A percentile compares a stretch with the other conserved stretches of the same genome.
These are phyloP conservation scores for Trichothecium sympodiale DNA, from an alignment of 2,329 filamentous ascomycete genomes.

Conservation along the genomic window DNA sequence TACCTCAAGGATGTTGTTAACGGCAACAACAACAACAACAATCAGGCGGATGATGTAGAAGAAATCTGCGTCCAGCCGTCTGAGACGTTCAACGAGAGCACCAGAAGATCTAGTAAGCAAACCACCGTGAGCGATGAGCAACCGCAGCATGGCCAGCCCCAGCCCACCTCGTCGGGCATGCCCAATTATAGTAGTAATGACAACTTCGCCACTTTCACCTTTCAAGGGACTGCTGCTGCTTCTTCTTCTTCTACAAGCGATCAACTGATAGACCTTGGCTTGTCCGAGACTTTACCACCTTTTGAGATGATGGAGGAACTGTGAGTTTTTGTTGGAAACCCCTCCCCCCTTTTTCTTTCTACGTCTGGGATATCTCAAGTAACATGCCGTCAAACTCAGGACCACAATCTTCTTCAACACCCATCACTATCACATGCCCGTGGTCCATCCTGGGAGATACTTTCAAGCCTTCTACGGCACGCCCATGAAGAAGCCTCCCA, in stretches of 20 bases:
- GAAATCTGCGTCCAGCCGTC: constrained; percentile 12
- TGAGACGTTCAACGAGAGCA: constrained; percentile 2
- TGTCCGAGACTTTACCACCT: constrained; percentile 72
- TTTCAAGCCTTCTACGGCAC: constrained; percentile 60
- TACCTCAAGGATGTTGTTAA: constrained; percentile 61
- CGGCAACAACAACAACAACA: too few species aligned
- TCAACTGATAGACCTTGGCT: constrained; percentile 61
- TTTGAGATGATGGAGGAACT: constrained; percentile 74
- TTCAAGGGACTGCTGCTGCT: neutral
- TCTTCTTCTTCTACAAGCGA: constrained; percentile 1
- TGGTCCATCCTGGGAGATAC: constrained; percentile 70
- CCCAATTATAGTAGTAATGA: constrained; percentile 7
- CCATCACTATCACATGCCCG: constrained; percentile 60
- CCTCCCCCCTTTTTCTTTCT: neutral
- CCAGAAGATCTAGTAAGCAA: constrained; percentile 3
- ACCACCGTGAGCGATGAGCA: neutral
- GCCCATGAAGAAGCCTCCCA: constrained; percentile 66
- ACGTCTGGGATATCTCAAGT: neutral
- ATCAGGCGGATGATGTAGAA: constrained; percentile 12
- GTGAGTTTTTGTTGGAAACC: constrained; percentile 34
- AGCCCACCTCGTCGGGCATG: constrained; percentile 7
- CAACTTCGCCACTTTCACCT: neutral
- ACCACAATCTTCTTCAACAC: constrained; percentile 67
- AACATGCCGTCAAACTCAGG: constrained; percentile 28
- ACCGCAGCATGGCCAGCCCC: neutral